Conservation (phyloP, 345 rosid genomes). For the Corymbia maculata region DNA sequence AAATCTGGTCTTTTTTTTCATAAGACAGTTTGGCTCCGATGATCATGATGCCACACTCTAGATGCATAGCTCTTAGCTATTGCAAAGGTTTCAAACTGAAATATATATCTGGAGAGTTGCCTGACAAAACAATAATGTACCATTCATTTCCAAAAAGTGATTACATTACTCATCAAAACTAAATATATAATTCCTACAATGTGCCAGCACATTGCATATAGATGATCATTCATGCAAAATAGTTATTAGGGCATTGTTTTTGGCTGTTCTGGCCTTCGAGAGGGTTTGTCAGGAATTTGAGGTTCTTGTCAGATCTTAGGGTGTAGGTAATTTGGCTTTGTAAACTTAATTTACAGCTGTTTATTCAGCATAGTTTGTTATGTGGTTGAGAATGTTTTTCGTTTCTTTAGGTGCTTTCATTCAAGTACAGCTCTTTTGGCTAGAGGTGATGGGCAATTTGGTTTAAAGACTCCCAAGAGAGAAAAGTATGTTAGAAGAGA, state of each 20-base stretch:
- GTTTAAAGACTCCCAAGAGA: constrained; percentile 44
- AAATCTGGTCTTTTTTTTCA: background rate
- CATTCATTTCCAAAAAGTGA: background rate
- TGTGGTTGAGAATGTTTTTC: background rate
- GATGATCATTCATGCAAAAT: background rate
- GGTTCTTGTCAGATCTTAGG: background rate
- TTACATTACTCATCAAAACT: background rate
- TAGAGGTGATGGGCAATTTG: constrained; percentile 28
- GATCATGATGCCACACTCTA: background rate
- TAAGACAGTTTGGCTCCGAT: background rate
- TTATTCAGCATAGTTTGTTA: background rate
- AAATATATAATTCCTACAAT: background rate
- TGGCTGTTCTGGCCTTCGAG: background rate
- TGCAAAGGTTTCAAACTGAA: background rate
- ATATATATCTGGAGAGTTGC: background rate
- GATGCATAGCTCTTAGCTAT: background rate
- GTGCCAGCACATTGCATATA: background rate
- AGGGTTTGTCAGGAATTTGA: background rate
- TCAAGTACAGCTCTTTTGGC: constrained; percentile 41
- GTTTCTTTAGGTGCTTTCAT: constrained; percentile 47
- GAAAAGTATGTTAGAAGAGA: constrained; percentile 43
- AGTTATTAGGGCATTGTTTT: background rate
- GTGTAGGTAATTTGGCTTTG: background rate
- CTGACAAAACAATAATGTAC: background rate
- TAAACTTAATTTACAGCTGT: background rate